Base-by-base conservation (phyloP, 148 eudicot species). In the Selenicereus undatus region DNA sequence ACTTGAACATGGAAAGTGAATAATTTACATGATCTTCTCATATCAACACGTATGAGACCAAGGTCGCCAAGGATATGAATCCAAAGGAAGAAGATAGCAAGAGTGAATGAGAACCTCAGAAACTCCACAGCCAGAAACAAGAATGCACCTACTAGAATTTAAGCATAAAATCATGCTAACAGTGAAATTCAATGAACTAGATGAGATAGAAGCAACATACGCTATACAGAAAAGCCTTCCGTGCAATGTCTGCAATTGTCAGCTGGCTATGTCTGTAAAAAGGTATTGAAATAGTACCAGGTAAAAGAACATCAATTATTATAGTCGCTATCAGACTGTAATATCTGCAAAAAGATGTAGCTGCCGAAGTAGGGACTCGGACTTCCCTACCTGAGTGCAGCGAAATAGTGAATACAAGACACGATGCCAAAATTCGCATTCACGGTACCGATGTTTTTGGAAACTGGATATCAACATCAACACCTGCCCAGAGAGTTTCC, bases 221-320 rank as follows among this genome's bases (percentile, higher is more conserved):
- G 83, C 99, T 96, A 93, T 92, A 92, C 74, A 96, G 88, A 84
- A 96, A 96, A 74, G 99, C 99, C 86, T 93, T 96, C 81, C 99
- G 88, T 56, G 99, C 98, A 76, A 96, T 90, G 81, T 96, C 99
- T 69, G 99, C 87, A 79, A 93, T 91, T 66, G 99, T 92, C 54
- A 93, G 90, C 86, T 93, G 98, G 83, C 83, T 92, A 79, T 92
- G 95, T 77, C 99, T 96, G 97, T 62, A 76, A 89, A 11, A 73
- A 75, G 77, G 29, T 45, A 71, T 51, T 32, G 20, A 35, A 76
- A 39, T 39, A 78, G 64, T 58, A 81, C 58, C 80, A 45, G 76
- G 48, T 26, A 73, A 12, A 74, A n/a, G 29, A 48, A 20, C 42
- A 22, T 24, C 17, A 30, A 68, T 1, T 20, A 18, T 54, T 18